Conservation (phyloP, 1,139 yeast species). For the Yamadazyma aaseri region DNA sequence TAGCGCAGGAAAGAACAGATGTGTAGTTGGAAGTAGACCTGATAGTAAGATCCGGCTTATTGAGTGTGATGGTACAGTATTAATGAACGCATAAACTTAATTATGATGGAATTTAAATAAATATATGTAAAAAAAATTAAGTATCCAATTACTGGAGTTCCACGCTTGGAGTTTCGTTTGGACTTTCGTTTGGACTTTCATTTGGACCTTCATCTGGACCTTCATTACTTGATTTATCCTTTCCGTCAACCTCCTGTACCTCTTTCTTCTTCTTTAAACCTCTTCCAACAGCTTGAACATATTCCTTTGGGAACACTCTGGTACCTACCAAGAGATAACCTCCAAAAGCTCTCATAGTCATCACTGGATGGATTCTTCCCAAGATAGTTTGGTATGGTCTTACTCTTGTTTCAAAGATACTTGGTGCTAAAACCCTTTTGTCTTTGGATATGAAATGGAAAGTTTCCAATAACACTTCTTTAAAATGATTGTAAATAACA, state of each 20-base stretch:
- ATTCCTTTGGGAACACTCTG: conserved; percentile 70
- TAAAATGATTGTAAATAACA: conserved; percentile 76
- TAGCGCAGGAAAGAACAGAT: conserved; percentile 30
- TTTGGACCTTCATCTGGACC: no score
- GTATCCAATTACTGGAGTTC: no score
- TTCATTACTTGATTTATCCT: no score
- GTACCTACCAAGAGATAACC: conserved; percentile 84
- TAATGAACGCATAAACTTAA: not conserved
- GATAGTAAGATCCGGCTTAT: conserved; percentile 6
- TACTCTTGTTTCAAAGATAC: conserved; percentile 77
- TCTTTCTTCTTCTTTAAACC: conserved; percentile 39
- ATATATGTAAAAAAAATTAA: no score
- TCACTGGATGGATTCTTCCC: conserved; percentile 90
- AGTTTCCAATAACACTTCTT: conserved; percentile 72
- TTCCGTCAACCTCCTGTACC: conserved; percentile 19
- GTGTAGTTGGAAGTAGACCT: conserved; percentile 38
- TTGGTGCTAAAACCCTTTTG: conserved; percentile 75
- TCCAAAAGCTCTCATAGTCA: conserved; percentile 93
- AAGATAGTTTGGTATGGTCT: conserved; percentile 90
- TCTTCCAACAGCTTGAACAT: conserved; percentile 54
- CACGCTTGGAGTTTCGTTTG: no score
- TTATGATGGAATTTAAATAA: no score
- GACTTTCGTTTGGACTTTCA: no score
- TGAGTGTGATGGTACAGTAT: conserved; percentile 3
- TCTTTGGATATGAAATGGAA: conserved; percentile 68